Evolutionary conservation across 768 basidiomycete species (phyloP).

Genomic region (Arthromyces matolae): DNA sequence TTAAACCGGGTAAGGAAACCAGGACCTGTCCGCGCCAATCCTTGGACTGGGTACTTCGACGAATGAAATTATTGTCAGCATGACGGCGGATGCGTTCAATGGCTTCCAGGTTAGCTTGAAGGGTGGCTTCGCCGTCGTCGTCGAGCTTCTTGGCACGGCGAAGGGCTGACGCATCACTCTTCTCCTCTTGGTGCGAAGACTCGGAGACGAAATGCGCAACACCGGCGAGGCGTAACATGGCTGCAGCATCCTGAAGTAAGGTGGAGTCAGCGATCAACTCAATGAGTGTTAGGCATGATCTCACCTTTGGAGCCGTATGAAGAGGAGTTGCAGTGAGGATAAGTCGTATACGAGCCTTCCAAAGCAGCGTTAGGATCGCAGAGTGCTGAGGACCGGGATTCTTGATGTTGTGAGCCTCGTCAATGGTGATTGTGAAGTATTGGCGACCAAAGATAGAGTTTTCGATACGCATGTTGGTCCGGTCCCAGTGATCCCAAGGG

Average conservation of each 20-base stretch:
- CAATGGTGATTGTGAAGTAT: conserved; percentile 15
- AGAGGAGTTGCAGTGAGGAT: conserved; percentile 23
- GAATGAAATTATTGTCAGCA: background rate
- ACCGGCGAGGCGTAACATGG: conserved; percentile 25
- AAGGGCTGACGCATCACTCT: conserved; percentile 6
- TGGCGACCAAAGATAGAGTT: conserved; percentile 15
- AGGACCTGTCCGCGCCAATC: background rate
- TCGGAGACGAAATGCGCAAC: conserved; percentile 19
- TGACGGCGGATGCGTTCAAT: conserved; percentile 8
- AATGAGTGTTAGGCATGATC: conserved; percentile 20
- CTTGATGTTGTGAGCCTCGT: conserved; percentile 23
- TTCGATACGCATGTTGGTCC: background rate
- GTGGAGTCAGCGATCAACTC: too few species aligned
- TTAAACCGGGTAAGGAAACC: background rate
- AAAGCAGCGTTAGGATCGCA: conserved; percentile 10
- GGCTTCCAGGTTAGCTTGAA: conserved; percentile 6
- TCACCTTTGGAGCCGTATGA: conserved; percentile 21
- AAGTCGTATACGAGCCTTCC: conserved; percentile 8
- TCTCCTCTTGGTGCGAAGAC: conserved; percentile 17
- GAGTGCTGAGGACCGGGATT: conserved; percentile 15
- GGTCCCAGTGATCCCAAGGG: conserved; percentile 18
- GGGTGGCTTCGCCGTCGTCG: conserved; percentile 16
- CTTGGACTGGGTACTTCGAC: background rate
- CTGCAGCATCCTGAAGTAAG: conserved; percentile 11
- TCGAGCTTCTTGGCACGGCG: conserved; percentile 12